Conservation (phyloP, 306 rosid species). For the Lablab purpureus region DNA sequence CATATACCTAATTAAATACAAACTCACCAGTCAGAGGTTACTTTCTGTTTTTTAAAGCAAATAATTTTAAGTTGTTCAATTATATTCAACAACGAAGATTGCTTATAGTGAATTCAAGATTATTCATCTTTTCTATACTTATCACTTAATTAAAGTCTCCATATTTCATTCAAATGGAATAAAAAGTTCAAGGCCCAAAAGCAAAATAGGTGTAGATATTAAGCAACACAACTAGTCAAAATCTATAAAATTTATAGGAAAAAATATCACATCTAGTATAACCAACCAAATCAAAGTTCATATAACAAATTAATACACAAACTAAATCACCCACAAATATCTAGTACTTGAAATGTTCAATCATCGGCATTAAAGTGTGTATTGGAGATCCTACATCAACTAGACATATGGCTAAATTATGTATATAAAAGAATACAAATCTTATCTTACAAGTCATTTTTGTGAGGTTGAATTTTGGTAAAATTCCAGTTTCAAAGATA, state of each 20-base stretch:
- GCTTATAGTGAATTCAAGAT: not conserved
- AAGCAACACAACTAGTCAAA: not conserved
- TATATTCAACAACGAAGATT: not conserved
- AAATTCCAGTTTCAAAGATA: too few relatives aligned
- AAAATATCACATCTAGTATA: not conserved
- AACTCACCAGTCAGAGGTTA: not conserved
- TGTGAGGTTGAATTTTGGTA: too few relatives aligned
- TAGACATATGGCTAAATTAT: too few relatives aligned
- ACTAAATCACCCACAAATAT: not conserved
- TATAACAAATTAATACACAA: not conserved
- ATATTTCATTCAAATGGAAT: not conserved
- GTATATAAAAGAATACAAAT: too few relatives aligned
- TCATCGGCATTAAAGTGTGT: too few relatives aligned
- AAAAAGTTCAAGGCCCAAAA: not conserved
- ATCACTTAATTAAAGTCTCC: not conserved
- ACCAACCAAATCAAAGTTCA: conserved; percentile 23
- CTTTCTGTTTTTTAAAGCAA: not conserved
- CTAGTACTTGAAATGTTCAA: too few relatives aligned
- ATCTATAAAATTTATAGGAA: not conserved
- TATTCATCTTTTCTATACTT: not conserved
- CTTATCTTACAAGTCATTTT: too few relatives aligned
- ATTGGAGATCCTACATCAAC: too few relatives aligned
- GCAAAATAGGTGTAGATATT: not conserved
- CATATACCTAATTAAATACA: not conserved
- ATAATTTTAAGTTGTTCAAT: not conserved